These are phyloP conservation scores for Blepharisma stoltei DNA, from an alignment of 73 alveolate species.

Conservation along the genomic window DNA sequence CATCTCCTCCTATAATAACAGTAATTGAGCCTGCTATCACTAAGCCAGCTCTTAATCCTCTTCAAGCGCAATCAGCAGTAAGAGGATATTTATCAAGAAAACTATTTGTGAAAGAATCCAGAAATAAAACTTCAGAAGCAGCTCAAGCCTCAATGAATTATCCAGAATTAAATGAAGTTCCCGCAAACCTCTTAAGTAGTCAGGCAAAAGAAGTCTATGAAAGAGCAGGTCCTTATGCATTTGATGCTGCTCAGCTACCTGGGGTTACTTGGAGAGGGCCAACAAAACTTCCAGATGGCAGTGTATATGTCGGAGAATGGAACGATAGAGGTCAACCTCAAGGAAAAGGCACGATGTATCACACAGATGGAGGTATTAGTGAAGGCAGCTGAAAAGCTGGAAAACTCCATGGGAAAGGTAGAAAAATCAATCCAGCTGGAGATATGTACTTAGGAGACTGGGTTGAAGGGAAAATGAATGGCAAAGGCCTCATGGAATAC, in stretches of 20 bases:
- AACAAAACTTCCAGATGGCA: not conserved
- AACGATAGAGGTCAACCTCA: slow-evolving; percentile 28
- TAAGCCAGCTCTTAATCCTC: too few species aligned
- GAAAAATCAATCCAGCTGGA: slow-evolving; percentile 67
- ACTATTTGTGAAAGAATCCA: not conserved
- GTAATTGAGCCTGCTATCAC: too few species aligned
- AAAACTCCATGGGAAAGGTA: slow-evolving; percentile 72
- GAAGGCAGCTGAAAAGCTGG: slow-evolving; percentile 72
- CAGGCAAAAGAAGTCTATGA: not conserved
- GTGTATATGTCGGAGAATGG: slow-evolving; percentile 9
- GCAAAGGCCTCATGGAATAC: slow-evolving; percentile 59
- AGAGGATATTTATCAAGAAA: not conserved
- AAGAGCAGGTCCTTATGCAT: not conserved
- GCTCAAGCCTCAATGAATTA: not conserved
- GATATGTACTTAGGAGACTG: slow-evolving; percentile 76
- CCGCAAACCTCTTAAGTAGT: not conserved
- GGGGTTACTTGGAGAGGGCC: slow-evolving; percentile 1
- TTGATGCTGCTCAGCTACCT: not conserved
- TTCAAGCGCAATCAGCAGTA: not conserved
- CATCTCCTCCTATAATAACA: too few species aligned
- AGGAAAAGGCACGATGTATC: slow-evolving; percentile 70
- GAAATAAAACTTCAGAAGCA: not conserved
- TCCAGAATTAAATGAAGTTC: not conserved
- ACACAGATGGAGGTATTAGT: slow-evolving; percentile 69
- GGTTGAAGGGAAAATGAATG: slow-evolving; percentile 73